phyloP scores from a whole-genome alignment of 306 rosid genomes.

The Quercus alba region DNA sequence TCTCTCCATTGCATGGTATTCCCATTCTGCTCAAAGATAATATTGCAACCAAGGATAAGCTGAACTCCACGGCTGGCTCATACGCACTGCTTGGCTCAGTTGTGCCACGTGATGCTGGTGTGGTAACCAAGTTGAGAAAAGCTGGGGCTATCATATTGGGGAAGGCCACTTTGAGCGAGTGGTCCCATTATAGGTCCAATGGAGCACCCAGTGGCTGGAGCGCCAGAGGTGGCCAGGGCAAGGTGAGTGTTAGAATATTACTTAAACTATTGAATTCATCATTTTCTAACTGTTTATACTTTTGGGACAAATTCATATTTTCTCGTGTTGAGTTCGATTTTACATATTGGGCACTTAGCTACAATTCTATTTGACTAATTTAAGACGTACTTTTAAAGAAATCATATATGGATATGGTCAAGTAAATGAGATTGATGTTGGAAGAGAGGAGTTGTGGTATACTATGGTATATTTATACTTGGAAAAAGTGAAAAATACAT shows the following conservation, averaged over 20 bases:
- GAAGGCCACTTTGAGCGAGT: constrained; percentile 55
- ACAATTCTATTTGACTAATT: too few relatives aligned
- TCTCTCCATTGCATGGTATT: constrained; percentile 46
- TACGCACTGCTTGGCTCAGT: constrained; percentile 47
- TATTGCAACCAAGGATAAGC: constrained; percentile 57
- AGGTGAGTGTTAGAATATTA: constrained; percentile 20
- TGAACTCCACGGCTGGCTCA: constrained; percentile 60
- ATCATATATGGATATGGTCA: too few relatives aligned
- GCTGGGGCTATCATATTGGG: constrained; percentile 58
- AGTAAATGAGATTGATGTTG: too few relatives aligned
- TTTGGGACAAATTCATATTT: too few relatives aligned
- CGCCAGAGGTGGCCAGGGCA: constrained; percentile 52
- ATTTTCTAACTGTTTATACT: too few relatives aligned
- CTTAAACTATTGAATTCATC: too few relatives aligned
- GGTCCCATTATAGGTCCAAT: constrained; percentile 27
- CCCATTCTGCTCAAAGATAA: constrained; percentile 57
- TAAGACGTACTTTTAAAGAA: too few relatives aligned
- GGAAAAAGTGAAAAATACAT: too few relatives aligned
- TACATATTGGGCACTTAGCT: too few relatives aligned
- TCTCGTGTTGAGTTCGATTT: too few relatives aligned
- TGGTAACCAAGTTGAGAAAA: constrained; percentile 39
- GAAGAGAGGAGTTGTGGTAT: too few relatives aligned
- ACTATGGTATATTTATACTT: too few relatives aligned
- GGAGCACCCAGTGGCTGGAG: constrained; percentile 40
- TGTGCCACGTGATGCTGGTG: constrained; percentile 50